Evolutionary conservation across 192 early-diverging fungal species (phyloP).

Genomic region (Coemansia sp.): DNA sequence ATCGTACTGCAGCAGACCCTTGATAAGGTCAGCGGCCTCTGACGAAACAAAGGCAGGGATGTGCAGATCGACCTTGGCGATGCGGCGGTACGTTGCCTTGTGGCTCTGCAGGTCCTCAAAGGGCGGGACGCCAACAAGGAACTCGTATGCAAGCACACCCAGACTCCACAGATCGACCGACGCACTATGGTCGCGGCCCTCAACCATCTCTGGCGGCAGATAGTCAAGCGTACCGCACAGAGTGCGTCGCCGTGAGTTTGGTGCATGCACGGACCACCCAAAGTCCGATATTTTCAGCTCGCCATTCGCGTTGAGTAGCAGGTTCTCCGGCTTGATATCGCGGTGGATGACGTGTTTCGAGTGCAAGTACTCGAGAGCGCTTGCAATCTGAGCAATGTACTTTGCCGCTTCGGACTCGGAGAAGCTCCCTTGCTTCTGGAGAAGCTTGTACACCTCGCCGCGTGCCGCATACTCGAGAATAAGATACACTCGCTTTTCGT

Average conservation of each 20-base stretch:
- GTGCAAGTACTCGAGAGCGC: conserved; percentile 84
- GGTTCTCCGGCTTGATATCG: conserved; percentile 96
- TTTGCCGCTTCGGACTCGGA: conserved; percentile 74
- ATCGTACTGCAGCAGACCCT: conserved; percentile 69
- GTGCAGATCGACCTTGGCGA: conserved; percentile 79
- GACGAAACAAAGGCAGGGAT: conserved; percentile 76
- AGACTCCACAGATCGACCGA: conserved; percentile 91
- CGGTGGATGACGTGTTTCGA: conserved; percentile 90
- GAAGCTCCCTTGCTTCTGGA: conserved; percentile 71
- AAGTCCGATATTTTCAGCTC: conserved; percentile 97
- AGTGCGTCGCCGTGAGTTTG: conserved; percentile 75
- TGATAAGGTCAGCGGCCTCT: conserved; percentile 85
- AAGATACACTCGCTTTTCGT: conserved; percentile 85
- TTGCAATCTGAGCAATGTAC: conserved; percentile 89
- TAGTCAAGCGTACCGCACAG: conserved; percentile 96
- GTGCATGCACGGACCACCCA: conserved; percentile 94
- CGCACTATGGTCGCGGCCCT: conserved; percentile 74
- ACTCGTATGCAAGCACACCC: conserved; percentile 91
- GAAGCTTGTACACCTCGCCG: conserved; percentile 88
- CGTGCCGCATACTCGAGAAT: conserved; percentile 95
- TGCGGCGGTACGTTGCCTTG: conserved; percentile 76
- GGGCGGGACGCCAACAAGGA: conserved; percentile 87
- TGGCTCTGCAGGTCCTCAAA: conserved; percentile 75
- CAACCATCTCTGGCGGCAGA: conserved; percentile 94
- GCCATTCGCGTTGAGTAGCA: conserved; percentile 81